Evolutionary conservation across 305 asterid species (phyloP).

Genomic region (Plantago coronopus): DNA sequence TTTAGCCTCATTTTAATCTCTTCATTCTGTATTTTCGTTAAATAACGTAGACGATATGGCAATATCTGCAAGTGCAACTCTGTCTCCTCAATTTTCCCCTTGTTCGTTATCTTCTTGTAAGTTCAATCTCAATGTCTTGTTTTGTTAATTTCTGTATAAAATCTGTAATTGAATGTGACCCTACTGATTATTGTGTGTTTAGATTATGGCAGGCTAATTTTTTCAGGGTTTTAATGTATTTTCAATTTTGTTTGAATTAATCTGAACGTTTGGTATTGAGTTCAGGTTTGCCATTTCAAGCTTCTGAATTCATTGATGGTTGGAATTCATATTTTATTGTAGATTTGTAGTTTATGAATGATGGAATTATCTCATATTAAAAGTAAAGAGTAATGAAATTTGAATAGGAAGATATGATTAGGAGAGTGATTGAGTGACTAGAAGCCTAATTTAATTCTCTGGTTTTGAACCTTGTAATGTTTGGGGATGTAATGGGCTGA

Average conservation of each 20-base stretch:
- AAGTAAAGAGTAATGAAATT: too few species aligned
- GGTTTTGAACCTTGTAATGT: neutral
- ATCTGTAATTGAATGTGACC: neutral
- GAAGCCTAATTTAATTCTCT: neutral
- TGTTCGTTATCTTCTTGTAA: slow-evolving; percentile 32
- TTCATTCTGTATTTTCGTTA: neutral
- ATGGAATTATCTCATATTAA: too few species aligned
- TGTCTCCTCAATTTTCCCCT: slow-evolving; percentile 35
- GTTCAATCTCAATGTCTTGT: slow-evolving; percentile 8
- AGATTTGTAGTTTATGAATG: too few species aligned
- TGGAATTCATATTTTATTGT: too few species aligned
- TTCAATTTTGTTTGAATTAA: too few species aligned
- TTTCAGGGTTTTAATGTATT: too few species aligned
- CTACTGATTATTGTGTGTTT: neutral
- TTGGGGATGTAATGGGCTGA: neutral
- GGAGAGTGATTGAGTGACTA: neutral
- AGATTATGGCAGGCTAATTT: too few species aligned
- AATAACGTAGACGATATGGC: slow-evolving; percentile 32
- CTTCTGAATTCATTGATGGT: too few species aligned
- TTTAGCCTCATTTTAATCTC: too few species aligned
- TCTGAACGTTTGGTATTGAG: too few species aligned
- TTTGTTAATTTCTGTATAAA: neutral
- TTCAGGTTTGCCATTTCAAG: too few species aligned
- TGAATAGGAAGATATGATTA: too few species aligned
- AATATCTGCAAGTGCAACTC: slow-evolving; percentile 36